Evolutionary conservation across 192 early-diverging fungal genomes (phyloP).

Genomic region (Entrophospora sp.): DNA sequence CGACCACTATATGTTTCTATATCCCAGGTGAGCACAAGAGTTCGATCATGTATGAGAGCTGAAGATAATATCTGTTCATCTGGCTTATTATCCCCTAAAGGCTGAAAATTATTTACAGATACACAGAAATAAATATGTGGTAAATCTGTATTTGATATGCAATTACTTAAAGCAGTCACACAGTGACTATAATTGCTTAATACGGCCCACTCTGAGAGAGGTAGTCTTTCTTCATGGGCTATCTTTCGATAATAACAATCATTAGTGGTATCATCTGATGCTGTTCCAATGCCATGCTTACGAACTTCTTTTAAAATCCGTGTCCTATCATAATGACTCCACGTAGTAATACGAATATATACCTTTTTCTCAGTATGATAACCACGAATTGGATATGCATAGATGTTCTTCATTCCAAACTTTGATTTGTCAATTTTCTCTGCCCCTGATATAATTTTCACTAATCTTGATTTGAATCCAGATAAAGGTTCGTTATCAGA

Average conservation of each 20-base stretch:
- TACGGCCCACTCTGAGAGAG: not conserved
- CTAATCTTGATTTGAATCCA: not conserved
- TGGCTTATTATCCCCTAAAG: not conserved
- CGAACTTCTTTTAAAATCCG: not conserved
- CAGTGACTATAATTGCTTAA: not conserved
- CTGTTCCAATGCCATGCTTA: not conserved
- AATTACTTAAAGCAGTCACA: too few species aligned
- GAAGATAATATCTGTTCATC: not conserved
- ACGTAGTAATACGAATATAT: not conserved
- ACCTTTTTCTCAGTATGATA: too few species aligned
- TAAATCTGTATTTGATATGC: not conserved
- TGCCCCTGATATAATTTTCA: not conserved
- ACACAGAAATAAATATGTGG: not conserved
- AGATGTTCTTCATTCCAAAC: not conserved
- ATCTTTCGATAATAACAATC: not conserved
- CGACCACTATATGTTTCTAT: not conserved
- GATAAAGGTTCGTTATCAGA: not conserved
- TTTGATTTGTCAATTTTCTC: not conserved
- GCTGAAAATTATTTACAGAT: slow-evolving; percentile 3
- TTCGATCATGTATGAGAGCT: not conserved
- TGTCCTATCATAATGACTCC: not conserved
- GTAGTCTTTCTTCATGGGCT: not conserved
- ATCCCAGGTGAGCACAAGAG: not conserved
- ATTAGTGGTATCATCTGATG: not conserved
- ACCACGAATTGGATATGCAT: not conserved